Evolutionary conservation across 2,329 filamentous ascomycete species (phyloP).

Genomic region (Fusarium pseudonygamai): DNA sequence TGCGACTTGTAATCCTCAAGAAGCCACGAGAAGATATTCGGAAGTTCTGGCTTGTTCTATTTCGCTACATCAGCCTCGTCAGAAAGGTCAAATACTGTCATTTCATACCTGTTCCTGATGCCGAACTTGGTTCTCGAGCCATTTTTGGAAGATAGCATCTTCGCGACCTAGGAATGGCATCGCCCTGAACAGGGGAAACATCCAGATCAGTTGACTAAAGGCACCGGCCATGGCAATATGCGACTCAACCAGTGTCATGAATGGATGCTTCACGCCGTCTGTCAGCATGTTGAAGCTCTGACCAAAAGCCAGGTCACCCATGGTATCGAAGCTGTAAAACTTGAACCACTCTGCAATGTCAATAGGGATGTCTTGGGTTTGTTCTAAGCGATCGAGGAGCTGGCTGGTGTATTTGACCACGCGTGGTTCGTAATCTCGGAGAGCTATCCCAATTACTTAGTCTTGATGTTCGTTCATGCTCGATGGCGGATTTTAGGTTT

Average conservation of each 20-base stretch:
- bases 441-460: not conserved
- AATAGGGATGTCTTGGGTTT: accelerated
- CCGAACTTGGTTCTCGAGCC: not conserved
- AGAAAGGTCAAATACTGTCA: accelerated
- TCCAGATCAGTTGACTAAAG: not conserved
- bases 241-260: not conserved
- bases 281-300: not conserved
- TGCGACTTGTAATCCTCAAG: not conserved
- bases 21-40: not conserved
- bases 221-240: not conserved
- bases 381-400: not conserved
- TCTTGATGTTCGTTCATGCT: accelerated
- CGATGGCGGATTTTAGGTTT: accelerated
- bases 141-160: not conserved
- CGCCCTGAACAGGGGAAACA: not conserved
- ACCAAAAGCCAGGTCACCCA: not conserved
- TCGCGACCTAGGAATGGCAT: not conserved
- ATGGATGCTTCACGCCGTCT: not conserved
- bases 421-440: not conserved
- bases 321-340: not conserved
- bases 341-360: not conserved
- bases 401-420: not conserved
- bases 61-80: accelerated
- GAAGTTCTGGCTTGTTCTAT: not conserved
- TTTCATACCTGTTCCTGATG: not conserved